Conservation (phyloP, 768 basidiomycete genomes). For the Trametes maxima region DNA sequence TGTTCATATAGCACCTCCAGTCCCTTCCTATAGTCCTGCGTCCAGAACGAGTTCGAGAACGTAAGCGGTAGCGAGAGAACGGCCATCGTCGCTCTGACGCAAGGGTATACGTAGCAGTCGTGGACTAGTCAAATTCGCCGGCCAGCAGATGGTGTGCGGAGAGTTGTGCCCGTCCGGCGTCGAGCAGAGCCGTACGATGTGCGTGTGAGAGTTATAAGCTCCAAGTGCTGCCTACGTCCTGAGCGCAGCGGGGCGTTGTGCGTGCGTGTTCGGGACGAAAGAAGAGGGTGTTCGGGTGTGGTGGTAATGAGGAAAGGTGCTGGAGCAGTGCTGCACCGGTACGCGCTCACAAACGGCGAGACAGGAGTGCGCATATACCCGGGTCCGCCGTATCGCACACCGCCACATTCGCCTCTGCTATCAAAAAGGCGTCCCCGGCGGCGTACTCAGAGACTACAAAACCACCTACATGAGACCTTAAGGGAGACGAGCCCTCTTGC, state of each 20-base stretch:
- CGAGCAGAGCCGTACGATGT: not conserved
- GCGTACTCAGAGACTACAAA: too few relatives aligned
- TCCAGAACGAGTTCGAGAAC: slow-evolving; percentile 95
- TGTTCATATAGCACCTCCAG: slow-evolving; percentile 76
- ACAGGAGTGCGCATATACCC: not conserved
- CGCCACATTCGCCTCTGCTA: slow-evolving; percentile 6
- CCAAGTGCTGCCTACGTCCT: slow-evolving; percentile 7
- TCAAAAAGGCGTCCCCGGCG: not conserved
- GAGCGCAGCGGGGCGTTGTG: slow-evolving; percentile 24
- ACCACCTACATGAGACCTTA: too few relatives aligned
- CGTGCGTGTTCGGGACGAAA: slow-evolving; percentile 17
- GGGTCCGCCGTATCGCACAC: slow-evolving; percentile 10
- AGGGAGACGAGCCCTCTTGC: too few relatives aligned
- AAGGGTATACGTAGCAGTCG: not conserved
- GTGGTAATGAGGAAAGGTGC: slow-evolving; percentile 18
- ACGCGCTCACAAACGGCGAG: slow-evolving; percentile 14
- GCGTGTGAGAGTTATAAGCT: slow-evolving; percentile 7
- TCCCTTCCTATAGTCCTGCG: slow-evolving; percentile 85
- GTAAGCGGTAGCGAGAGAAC: slow-evolving; percentile 86
- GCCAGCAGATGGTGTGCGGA: not conserved
- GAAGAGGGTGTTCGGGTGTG: not conserved
- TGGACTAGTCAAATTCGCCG: slow-evolving; percentile 5
- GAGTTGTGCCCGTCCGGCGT: slow-evolving; percentile 1
- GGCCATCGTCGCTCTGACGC: slow-evolving; percentile 56
- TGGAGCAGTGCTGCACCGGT: slow-evolving; percentile 19